Conservation (phyloP, 352 stramenopile species). For the Pythium rhizo-oryzae region DNA sequence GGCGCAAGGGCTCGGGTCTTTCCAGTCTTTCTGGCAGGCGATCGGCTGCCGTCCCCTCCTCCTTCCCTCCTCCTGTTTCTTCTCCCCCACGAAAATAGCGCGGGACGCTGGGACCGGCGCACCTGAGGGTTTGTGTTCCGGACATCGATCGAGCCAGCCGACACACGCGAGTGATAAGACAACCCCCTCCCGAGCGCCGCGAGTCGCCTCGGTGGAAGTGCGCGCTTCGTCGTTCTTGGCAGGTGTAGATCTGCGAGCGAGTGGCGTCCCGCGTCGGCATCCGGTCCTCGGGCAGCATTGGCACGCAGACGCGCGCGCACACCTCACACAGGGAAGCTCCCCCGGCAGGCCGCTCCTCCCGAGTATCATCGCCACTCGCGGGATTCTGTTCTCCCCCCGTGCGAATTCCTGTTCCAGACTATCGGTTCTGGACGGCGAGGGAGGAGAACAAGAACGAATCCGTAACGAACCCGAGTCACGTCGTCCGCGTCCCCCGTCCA, state of each 20-base stretch:
- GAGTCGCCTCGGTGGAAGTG: not conserved
- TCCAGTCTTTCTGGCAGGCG: conserved; percentile 11
- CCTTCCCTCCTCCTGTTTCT: not conserved
- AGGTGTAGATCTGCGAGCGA: not conserved
- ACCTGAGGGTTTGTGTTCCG: conserved; percentile 2
- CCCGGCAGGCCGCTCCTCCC: not conserved
- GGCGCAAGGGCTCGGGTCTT: conserved; percentile 13
- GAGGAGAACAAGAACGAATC: not conserved
- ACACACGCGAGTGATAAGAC: conserved; percentile 16
- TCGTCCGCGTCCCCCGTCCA: not conserved
- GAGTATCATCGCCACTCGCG: not conserved
- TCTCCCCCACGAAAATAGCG: conserved; percentile 17
- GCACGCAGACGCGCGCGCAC: not conserved
- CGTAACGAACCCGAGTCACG: not conserved
- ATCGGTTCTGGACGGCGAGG: not conserved
- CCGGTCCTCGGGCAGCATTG: not conserved
- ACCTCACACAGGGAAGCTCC: not conserved
- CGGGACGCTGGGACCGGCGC: not conserved
- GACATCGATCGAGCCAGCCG: conserved; percentile 21
- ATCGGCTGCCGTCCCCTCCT: not conserved
- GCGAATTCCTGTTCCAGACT: not conserved
- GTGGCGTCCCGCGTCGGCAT: not conserved
- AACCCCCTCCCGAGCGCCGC: not conserved
- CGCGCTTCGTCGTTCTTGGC: not conserved
- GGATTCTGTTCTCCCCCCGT: not conserved